Conservation (phyloP, 495 filamentous ascomycete genomes). For the Xylaria castorea region DNA sequence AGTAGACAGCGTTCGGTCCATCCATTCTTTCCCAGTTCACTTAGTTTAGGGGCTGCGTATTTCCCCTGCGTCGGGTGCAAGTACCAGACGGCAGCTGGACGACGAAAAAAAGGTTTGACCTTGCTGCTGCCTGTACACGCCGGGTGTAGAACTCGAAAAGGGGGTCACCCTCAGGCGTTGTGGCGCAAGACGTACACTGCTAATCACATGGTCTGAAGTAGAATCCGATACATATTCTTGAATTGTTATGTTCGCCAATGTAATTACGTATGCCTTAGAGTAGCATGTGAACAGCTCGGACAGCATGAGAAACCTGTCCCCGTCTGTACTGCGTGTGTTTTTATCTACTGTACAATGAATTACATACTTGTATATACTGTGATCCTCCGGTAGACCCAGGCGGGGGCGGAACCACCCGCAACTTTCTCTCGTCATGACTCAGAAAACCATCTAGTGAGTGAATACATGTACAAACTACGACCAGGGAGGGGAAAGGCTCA, state of each 20-base stretch:
- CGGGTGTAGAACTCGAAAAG: neutral
- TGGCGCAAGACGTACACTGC: neutral
- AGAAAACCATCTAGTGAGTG: neutral
- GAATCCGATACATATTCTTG: neutral
- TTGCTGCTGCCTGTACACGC: neutral
- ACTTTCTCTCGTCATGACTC: slow-evolving; percentile 17
- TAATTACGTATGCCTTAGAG: neutral
- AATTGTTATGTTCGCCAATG: neutral
- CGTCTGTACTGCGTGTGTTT: neutral
- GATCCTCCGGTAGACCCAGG: neutral
- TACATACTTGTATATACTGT: neutral
- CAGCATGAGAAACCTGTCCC: neutral
- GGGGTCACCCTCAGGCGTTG: neutral
- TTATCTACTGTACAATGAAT: neutral
- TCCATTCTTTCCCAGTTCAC: neutral
- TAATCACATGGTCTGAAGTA: neutral
- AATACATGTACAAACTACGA: too few relatives aligned
- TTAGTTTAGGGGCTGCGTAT: neutral
- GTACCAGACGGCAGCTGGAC: neutral
- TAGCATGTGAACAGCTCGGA: neutral
- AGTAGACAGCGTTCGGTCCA: neutral
- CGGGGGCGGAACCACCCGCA: slow-evolving; percentile 7
- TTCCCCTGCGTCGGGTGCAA: neutral
- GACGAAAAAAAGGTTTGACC: neutral
- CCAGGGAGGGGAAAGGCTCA: neutral